A percentile compares a stretch with the other conserved stretches of the same genome.
These are phyloP conservation scores for Letharia columbiana DNA, from an alignment of 495 filamentous ascomycete species.

Conservation along the genomic window DNA sequence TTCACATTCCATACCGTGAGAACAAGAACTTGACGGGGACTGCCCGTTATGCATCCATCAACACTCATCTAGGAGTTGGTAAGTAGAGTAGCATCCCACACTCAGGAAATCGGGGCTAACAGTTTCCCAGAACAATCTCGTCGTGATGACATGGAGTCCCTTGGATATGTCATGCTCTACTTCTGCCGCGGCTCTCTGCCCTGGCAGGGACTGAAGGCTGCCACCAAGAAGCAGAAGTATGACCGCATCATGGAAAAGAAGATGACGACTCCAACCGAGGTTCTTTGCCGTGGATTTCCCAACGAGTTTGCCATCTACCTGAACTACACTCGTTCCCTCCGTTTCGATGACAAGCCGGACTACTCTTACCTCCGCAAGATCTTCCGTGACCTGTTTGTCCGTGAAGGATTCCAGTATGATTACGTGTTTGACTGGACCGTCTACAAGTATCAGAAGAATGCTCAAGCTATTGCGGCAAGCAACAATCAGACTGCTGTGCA, in stretches of 20 bases:
- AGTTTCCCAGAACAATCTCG: constrained; percentile 75
- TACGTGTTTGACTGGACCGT: constrained; percentile 99
- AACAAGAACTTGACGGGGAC: constrained; percentile 99
- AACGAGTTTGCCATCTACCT: constrained; percentile 99
- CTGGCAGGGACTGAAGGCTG: constrained; percentile 99
- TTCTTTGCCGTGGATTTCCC: constrained; percentile 97
- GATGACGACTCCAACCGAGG: constrained; percentile 99
- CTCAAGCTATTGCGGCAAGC: constrained; percentile 76
- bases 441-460: constrained; percentile 99
- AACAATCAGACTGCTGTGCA: constrained; percentile 59
- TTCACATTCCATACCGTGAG: constrained; percentile 99
- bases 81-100: constrained; percentile 34
- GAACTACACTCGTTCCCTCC: constrained; percentile 97
- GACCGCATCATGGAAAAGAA: constrained; percentile 99
- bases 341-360: constrained; percentile 99
- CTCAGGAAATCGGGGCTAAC: constrained; percentile 25
- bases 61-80: constrained; percentile 95
- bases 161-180: constrained; percentile 99
- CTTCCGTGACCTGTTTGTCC: constrained; percentile 98
- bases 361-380: constrained; percentile 99
- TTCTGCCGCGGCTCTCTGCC: constrained; percentile 99
- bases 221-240: constrained; percentile 99
- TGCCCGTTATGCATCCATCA: constrained; percentile 98
- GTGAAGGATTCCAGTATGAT: constrained; percentile 99
- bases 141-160: constrained; percentile 98